Evolutionary conservation across 2,329 filamentous ascomycete species (phyloP).

Genomic region (Bipolaris sorokiniana): DNA sequence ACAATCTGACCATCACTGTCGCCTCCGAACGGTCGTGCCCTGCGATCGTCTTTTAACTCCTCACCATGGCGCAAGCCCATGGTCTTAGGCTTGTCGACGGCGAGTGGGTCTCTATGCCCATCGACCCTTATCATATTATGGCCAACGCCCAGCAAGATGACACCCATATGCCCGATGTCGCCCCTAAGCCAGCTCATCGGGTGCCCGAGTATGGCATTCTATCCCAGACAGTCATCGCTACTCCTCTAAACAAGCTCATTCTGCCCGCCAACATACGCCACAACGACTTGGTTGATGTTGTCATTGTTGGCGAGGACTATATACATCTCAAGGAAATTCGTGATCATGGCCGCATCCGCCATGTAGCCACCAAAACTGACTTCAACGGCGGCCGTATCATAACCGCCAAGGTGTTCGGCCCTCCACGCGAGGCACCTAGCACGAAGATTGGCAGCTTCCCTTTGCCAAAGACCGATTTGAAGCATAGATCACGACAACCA

Average conservation of each 20-base stretch:
- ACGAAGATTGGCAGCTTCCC: slow-evolving; percentile 28
- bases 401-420: slow-evolving; percentile 77
- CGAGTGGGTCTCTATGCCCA: slow-evolving; percentile 44
- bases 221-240: slow-evolving; percentile 77
- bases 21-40: slow-evolving; percentile 10
- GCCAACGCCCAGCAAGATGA: slow-evolving; percentile 39
- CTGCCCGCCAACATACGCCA: slow-evolving; percentile 80
- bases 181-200: slow-evolving; percentile 45
- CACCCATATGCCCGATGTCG: slow-evolving; percentile 31
- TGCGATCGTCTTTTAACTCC: not conserved
- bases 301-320: slow-evolving; percentile 82
- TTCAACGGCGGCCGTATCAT: slow-evolving; percentile 76
- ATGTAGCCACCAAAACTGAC: slow-evolving; percentile 78
- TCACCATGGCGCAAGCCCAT: slow-evolving; percentile 40
- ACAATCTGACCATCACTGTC: slow-evolving; percentile 1
- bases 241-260: slow-evolving; percentile 76
- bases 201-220: slow-evolving; percentile 71
- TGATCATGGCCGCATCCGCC: slow-evolving; percentile 71
- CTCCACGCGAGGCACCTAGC: slow-evolving; percentile 31
- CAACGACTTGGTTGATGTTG: slow-evolving; percentile 75
- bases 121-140: slow-evolving; percentile 53
- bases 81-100: slow-evolving; percentile 36
- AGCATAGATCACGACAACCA: slow-evolving; percentile 22
- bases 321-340: slow-evolving; percentile 80
- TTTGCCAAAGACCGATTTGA: slow-evolving; percentile 20